phyloP scores from a whole-genome alignment of 257 asterid genomes.

The Jaltomata sinuosa region DNA sequence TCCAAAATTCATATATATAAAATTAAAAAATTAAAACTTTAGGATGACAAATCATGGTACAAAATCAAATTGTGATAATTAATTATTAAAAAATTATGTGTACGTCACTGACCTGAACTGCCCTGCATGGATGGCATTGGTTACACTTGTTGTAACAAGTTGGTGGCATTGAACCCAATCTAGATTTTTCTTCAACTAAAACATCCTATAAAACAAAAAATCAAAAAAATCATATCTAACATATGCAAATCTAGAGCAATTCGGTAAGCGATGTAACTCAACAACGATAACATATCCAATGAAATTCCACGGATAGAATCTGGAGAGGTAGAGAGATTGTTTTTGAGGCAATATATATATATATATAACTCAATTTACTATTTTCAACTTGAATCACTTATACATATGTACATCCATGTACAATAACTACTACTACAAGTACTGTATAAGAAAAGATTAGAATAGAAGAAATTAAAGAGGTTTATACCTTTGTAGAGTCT shows the following conservation, averaged over 20 bases:
- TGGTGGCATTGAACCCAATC: slow-evolving; percentile 93
- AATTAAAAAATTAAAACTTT: background rate
- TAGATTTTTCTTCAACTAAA: slow-evolving; percentile 59
- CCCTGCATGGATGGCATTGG: slow-evolving; percentile 95
- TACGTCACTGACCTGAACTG: slow-evolving; percentile 33
- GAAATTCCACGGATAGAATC: too few relatives aligned
- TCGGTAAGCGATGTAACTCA: background rate
- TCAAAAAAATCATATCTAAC: background rate
- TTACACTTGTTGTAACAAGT: slow-evolving; percentile 92
- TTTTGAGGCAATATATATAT: too few relatives aligned
- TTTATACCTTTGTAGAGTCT: slow-evolving; percentile 11
- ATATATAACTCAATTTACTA: background rate
- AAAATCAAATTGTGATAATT: background rate
- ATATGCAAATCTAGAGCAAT: background rate
- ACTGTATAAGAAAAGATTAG: background rate
- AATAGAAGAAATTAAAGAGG: background rate
- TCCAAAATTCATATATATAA: background rate
- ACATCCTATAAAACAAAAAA: slow-evolving; percentile 24
- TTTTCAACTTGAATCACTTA: background rate
- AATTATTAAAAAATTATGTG: background rate
- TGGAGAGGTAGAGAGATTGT: too few relatives aligned
- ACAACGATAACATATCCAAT: too few relatives aligned
- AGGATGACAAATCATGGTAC: background rate
- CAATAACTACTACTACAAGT: background rate
- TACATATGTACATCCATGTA: background rate